Conservation (phyloP, 2,329 filamentous ascomycete genomes). For the Cyphellophora europaea region DNA sequence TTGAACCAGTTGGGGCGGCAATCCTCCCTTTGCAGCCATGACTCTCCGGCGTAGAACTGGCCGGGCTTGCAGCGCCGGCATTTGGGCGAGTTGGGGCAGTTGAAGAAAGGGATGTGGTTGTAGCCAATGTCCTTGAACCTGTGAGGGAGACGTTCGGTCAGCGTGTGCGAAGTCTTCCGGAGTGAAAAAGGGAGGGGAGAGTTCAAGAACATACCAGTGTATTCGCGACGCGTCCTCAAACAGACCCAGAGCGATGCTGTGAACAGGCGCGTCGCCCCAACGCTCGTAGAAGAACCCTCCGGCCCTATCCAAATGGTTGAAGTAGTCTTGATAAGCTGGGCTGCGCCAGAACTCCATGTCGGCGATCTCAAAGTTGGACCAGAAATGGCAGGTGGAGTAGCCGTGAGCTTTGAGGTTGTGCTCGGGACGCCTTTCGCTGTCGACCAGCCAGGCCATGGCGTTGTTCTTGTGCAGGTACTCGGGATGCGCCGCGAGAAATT, state of each 20-base stretch:
- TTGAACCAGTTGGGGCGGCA: constrained; percentile 97
- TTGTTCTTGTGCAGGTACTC: constrained; percentile 75
- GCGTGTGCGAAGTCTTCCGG: background rate
- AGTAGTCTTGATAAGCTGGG: constrained; percentile 87
- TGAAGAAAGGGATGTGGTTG: constrained; percentile 97
- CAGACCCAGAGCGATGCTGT: constrained; percentile 83
- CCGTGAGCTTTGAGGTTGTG: constrained; percentile 76
- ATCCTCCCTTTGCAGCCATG: constrained; percentile 80
- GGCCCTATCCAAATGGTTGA: constrained; percentile 84
- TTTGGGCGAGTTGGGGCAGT: constrained; percentile 94
- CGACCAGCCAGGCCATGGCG: constrained; percentile 78
- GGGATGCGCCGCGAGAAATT: constrained; percentile 79
- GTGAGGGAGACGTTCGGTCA: background rate
- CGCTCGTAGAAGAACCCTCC: constrained; percentile 98
- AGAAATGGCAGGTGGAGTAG: constrained; percentile 98
- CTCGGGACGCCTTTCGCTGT: constrained; percentile 64
- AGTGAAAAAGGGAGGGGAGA: constrained; percentile 2
- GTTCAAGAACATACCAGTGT: constrained; percentile 61
- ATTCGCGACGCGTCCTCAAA: constrained; percentile 88
- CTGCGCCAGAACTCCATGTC: constrained; percentile 90
- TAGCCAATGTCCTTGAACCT: constrained; percentile 99
- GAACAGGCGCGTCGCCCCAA: constrained; percentile 96
- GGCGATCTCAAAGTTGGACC: constrained; percentile 96
- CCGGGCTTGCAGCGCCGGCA: constrained; percentile 82
- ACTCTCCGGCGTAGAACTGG: constrained; percentile 78